Evolutionary conservation across 805 yeast species (phyloP), one percentile per base, ranked within the genome.

Genomic region (Brettanomyces custersianus): DNA sequence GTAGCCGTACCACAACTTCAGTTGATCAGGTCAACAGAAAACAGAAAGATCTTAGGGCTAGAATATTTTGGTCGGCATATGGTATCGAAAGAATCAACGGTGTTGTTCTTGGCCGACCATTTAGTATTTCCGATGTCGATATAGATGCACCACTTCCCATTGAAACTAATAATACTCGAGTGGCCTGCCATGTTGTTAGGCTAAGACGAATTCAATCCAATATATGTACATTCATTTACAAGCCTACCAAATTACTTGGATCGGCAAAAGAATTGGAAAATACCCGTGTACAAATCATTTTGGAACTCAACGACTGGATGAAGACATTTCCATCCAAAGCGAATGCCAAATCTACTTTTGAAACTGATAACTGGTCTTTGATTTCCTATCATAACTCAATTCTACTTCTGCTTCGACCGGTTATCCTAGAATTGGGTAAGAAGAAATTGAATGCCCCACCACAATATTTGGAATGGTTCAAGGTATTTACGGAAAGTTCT

Each of bases 11-110:
- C 11, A 22, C 11, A 22, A 12, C 25, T 22, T 9, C 25, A 9
- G 25, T 22, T 9, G 25, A 22, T 22, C 9, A 22, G 12, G 25
- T 12, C 9, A 22, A 22, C 9, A 9, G 11, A 9, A 22, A 12
- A 22, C 11, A 9, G 9, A 12, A 22, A 12, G 51, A 56, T 35
- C 37, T 56, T 33, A 48, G 47, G 31, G 43, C 48, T 7, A 40
- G 62, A 20, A 44, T 60, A 6, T 59, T 60, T 37, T 60, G 63
- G 63, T 53, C 54, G 38, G 61, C 62, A 4, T 59, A 57, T 40
- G 57, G 61, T 6, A 44, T 59, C 43, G 63, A 59, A 38, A 37
- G 63, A 36, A 51, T 57, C 26, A 54, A 52, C 31, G 63, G 60
- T 1, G 38, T 60, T 9, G 50, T 57, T 4, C 38, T 60, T 20